Conservation (phyloP, 176 grass and related monocot genomes). For the Juncus effusus region DNA sequence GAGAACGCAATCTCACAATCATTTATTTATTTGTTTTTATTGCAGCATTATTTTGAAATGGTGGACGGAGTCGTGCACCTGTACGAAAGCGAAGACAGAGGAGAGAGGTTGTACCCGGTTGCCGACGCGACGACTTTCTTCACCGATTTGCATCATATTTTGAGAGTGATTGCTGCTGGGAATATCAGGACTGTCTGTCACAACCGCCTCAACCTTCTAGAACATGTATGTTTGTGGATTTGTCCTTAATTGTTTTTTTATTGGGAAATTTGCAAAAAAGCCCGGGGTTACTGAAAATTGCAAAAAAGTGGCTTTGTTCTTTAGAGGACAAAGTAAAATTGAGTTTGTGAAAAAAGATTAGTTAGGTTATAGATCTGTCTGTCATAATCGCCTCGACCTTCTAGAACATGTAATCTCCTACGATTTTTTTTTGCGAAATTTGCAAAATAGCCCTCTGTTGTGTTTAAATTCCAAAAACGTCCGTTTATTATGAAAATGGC, state of each 20-base stretch:
- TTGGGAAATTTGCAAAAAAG: no score
- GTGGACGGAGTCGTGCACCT: slow-evolving; percentile 93
- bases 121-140: slow-evolving; percentile 97
- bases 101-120: slow-evolving; percentile 75
- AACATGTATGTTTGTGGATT: slow-evolving; percentile 54
- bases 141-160: slow-evolving; percentile 93
- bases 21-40: slow-evolving; percentile 21
- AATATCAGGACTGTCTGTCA: slow-evolving; percentile 98
- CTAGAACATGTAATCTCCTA: slow-evolving; percentile 71
- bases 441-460: no score
- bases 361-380: no score
- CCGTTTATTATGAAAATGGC: no score
- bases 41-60: slow-evolving; percentile 86
- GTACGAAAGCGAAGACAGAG: slow-evolving; percentile 66
- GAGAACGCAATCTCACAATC: not conserved
- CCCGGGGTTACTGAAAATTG: slow-evolving; percentile 21
- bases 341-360: no score
- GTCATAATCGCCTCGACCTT: slow-evolving; percentile 84
- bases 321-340: no score
- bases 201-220: slow-evolving; percentile 82
- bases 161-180: slow-evolving; percentile 70
- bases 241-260: no score
- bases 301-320: no score
- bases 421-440: no score
- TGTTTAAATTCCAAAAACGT: no score